These are phyloP conservation scores for Ogataea degrootiae DNA, from an alignment of 805 yeast species.

Conservation along the genomic window DNA sequence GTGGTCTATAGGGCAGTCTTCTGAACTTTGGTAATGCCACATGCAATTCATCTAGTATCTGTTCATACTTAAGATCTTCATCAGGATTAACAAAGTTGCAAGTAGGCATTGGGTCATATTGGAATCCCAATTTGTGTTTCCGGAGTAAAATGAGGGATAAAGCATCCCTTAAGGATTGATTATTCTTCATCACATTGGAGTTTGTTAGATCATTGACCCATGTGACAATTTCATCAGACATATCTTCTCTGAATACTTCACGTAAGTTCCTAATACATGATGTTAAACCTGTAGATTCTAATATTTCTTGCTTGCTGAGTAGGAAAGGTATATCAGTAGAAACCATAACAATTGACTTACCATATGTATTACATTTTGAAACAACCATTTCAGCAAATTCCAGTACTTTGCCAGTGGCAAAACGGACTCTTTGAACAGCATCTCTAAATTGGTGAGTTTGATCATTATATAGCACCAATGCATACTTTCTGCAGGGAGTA, in stretches of 20 bases:
- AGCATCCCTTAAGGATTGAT: conserved; percentile 40
- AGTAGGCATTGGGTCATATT: conserved; percentile 9
- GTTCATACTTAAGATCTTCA: too few relatives aligned
- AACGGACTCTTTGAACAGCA: conserved; percentile 59
- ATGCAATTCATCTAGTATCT: too few relatives aligned
- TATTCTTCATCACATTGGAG: conserved; percentile 48
- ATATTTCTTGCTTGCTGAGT: conserved; percentile 46
- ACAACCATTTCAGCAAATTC: conserved; percentile 74
- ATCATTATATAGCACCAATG: conserved; percentile 68
- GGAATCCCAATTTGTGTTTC: conserved; percentile 56
- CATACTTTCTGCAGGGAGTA: conserved; percentile 39
- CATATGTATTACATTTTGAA: conserved; percentile 53
- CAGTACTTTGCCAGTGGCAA: conserved; percentile 57
- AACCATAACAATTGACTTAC: conserved; percentile 64
- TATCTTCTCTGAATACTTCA: conserved; percentile 74
- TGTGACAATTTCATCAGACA: conserved; percentile 65
- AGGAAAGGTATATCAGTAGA: conserved; percentile 48
- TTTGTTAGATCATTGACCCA: conserved; percentile 61
- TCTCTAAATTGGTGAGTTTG: conserved; percentile 72
- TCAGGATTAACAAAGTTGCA: conserved; percentile 2
- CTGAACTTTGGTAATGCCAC: too few relatives aligned
- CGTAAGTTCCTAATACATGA: conserved; percentile 61
- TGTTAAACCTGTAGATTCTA: conserved; percentile 61
- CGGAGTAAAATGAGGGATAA: conserved; percentile 55
- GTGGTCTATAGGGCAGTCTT: too few relatives aligned